phyloP scores from a whole-genome alignment of 2,329 filamentous ascomycete species.

The Penicillium sp. region DNA sequence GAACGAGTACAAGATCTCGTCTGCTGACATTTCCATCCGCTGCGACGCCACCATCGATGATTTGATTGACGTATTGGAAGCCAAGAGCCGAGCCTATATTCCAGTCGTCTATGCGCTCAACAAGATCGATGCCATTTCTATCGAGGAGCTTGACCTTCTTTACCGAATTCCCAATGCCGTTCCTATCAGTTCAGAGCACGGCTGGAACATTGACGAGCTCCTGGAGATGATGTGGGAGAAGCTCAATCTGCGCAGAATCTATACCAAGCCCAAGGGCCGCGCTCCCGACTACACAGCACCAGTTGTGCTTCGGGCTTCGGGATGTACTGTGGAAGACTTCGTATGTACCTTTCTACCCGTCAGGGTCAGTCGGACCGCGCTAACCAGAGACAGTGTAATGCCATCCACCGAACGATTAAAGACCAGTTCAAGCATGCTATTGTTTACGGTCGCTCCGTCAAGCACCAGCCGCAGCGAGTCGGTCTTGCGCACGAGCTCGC shows the following conservation, averaged over 20 bases:
- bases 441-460: constrained; percentile 96
- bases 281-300: constrained; percentile 89
- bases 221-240: constrained; percentile 99
- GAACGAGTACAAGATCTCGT: constrained; percentile 94
- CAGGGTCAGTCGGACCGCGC: constrained; percentile 24
- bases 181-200: constrained; percentile 94
- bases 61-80: constrained; percentile 92
- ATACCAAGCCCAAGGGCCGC: constrained; percentile 97
- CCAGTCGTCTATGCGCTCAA: constrained; percentile 99
- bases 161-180: constrained; percentile 97
- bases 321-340: constrained; percentile 94
- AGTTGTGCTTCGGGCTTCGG: constrained; percentile 80
- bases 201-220: constrained; percentile 97
- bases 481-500: constrained; percentile 87
- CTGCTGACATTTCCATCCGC: constrained; percentile 94
- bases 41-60: constrained; percentile 98
- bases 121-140: constrained; percentile 98
- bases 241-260: constrained; percentile 85
- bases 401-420: constrained; percentile 93
- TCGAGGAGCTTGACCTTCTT: constrained; percentile 93
- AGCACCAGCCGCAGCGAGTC: constrained; percentile 96
- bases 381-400: constrained; percentile 73
- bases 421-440: constrained; percentile 95
- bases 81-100: constrained; percentile 92
- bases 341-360: constrained; percentile 60